Evolutionary conservation across 768 basidiomycete genomes (phyloP), one percentile per base, ranked within the genome.

Genomic region (Daedalea quercina): DNA sequence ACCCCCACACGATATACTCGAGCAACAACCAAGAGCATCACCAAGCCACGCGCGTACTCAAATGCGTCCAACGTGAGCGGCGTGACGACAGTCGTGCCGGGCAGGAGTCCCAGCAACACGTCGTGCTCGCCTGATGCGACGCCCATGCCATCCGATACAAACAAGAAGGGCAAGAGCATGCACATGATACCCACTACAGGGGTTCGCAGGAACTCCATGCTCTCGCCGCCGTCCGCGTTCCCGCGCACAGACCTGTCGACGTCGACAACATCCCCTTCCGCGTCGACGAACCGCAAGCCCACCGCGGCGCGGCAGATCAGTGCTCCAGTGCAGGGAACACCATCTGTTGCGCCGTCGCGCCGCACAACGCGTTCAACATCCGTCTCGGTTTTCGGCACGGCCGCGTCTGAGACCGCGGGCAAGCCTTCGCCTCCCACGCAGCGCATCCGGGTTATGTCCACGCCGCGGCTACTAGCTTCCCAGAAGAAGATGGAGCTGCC

Each of bases 21-120:
- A 51, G 76, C 77, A 47, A 76, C 76, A 33, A 59, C 71, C 53
- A 55, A 55, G 13, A 70, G 70, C 49, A 60, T 69, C 50, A 68
- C 71, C 9, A 84, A 84, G 66, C 75, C 81, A 22, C 73, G 81
- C 20, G 70, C 78, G 13, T 69, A 73, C 54, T 84, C 81, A 17
- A 78, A 70, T 57, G 77, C 76, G 41, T 76, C 76, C 52, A 64
- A 69, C 50, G 57, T 67, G 50, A 81, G 79, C 57, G 77, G 74
- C 4, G 74, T 70, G 60, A 77, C 76, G 3, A 82, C 80, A 9
- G 69, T 81, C 48, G 76, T 54, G 53, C 69, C 42, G 22, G 51
- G 59, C 46, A 60, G 58, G 50, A 59, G 60, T 50, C 48, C 13
- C 19, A 60, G 59, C 35, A 44, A 35, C n/a, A 59, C 51, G 56